Conservation (phyloP, 805 yeast species). For the Starmera quercuum region DNA sequence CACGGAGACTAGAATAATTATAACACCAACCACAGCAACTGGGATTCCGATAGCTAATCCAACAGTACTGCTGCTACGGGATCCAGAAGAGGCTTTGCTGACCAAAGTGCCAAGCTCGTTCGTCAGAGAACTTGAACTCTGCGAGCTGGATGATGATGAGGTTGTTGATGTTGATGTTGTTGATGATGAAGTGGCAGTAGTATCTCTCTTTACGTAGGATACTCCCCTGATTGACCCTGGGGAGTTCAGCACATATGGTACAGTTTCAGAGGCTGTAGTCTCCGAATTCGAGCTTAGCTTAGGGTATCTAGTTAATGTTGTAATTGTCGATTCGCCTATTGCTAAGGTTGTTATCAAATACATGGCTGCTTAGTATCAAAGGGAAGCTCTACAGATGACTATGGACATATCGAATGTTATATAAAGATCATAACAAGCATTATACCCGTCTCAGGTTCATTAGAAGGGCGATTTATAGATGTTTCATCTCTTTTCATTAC, state of each 20-base stretch:
- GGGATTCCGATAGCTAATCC: constrained; percentile 20
- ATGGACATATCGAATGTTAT: neutral
- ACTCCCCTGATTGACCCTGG: too few species aligned
- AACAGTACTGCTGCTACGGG: constrained; percentile 19
- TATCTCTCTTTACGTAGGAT: too few species aligned
- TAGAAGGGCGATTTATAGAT: neutral
- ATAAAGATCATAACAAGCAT: neutral
- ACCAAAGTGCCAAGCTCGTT: neutral
- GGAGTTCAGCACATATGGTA: too few species aligned
- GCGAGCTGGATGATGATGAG: neutral
- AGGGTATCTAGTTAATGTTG: neutral
- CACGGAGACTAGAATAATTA: constrained; percentile 5
- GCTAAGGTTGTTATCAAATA: neutral
- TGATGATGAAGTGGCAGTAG: neutral
- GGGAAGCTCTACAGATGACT: neutral
- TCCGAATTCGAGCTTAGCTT: neutral
- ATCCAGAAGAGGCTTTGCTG: constrained; percentile 7
- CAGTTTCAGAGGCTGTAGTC: too few species aligned
- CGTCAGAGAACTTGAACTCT: too few species aligned
- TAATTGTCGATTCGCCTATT: neutral
- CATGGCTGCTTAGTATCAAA: neutral
- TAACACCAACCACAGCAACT: constrained; percentile 13
- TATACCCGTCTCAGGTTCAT: neutral
- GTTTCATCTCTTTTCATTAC: neutral
- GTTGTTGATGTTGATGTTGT: neutral